phyloP scores from a whole-genome alignment of 2,329 filamentous ascomycete species.

The Cladophialophora immunda region DNA sequence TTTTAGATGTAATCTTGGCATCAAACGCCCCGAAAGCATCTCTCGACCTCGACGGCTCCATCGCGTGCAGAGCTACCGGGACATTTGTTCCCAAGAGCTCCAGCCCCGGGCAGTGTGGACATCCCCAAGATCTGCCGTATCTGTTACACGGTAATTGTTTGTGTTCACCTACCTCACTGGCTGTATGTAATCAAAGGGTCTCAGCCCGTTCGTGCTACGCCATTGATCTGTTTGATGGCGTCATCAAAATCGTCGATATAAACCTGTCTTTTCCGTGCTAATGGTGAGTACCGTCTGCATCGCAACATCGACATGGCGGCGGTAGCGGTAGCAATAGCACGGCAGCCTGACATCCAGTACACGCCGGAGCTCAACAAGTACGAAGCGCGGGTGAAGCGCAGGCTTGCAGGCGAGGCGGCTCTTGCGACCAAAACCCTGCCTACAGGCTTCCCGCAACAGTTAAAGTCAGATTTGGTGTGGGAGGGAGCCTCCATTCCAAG shows the following conservation, averaged over 20 bases:
- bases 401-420: slow-evolving; percentile 38
- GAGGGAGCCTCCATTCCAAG: slow-evolving; percentile 51
- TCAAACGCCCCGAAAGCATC: background rate
- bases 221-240: slow-evolving; percentile 9
- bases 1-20: background rate
- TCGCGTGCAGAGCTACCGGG: background rate
- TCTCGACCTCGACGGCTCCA: background rate
- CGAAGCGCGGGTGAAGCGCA: slow-evolving; percentile 37
- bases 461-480: slow-evolving; percentile 58
- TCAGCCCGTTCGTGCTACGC: background rate
- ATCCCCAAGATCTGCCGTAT: background rate
- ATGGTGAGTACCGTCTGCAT: background rate
- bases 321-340: slow-evolving; percentile 7
- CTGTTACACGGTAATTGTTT: background rate
- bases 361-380: slow-evolving; percentile 44
- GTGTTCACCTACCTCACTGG: background rate
- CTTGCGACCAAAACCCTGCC: slow-evolving; percentile 46
- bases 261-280: background rate
- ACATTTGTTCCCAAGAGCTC: no score
- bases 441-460: slow-evolving; percentile 50
- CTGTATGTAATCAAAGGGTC: background rate
- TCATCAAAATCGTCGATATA: slow-evolving; percentile 7
- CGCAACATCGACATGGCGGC: slow-evolving; percentile 1
- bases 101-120: background rate
- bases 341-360: slow-evolving; percentile 47